phyloP scores from a whole-genome alignment of 2,329 filamentous ascomycete genomes.

The Aspergillus flavus region DNA sequence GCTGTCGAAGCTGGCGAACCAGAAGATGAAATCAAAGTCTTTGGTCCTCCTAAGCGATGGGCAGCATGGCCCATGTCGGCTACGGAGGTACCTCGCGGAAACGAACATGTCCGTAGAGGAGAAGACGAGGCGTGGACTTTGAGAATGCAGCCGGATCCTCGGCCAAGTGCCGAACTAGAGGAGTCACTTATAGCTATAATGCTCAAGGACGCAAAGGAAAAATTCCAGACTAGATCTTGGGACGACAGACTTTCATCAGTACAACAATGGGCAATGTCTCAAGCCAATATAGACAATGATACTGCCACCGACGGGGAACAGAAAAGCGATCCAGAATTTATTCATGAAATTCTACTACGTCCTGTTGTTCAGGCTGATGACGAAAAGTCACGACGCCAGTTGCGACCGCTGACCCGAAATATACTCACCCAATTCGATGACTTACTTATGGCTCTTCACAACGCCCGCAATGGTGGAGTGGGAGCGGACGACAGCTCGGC shows the following conservation, averaged over 20 bases:
- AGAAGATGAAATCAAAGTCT: slow-evolving; percentile 25
- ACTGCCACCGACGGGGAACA: slow-evolving; percentile 22
- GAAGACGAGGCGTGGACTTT: slow-evolving; percentile 57
- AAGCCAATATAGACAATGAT: slow-evolving; percentile 17
- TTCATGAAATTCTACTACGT: slow-evolving; percentile 18
- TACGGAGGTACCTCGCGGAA: slow-evolving; percentile 61
- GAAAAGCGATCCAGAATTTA: slow-evolving; percentile 22
- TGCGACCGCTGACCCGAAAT: slow-evolving; percentile 71
- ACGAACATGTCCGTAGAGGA: slow-evolving; percentile 54
- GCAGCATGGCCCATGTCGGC: slow-evolving; percentile 80
- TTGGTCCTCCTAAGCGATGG: slow-evolving; percentile 64
- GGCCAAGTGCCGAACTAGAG: slow-evolving; percentile 65
- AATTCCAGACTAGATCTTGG: slow-evolving; percentile 53
- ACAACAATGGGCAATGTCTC: slow-evolving; percentile 1
- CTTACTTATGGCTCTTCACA: slow-evolving; percentile 71
- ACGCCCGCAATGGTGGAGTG: slow-evolving; percentile 59
- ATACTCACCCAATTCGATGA: slow-evolving; percentile 70
- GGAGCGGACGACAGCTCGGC: slow-evolving; percentile 27
- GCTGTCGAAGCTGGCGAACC: slow-evolving; percentile 9
- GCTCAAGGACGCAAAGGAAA: slow-evolving; percentile 68
- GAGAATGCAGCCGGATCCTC: slow-evolving; percentile 45
- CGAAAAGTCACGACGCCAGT: slow-evolving; percentile 63
- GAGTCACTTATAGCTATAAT: slow-evolving; percentile 70
- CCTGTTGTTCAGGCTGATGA: slow-evolving; percentile 71
- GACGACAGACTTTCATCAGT: slow-evolving; percentile 8